phyloP scores from a whole-genome alignment of 1,284 basidiomycete species.

The Farysia itapuensis region DNA sequence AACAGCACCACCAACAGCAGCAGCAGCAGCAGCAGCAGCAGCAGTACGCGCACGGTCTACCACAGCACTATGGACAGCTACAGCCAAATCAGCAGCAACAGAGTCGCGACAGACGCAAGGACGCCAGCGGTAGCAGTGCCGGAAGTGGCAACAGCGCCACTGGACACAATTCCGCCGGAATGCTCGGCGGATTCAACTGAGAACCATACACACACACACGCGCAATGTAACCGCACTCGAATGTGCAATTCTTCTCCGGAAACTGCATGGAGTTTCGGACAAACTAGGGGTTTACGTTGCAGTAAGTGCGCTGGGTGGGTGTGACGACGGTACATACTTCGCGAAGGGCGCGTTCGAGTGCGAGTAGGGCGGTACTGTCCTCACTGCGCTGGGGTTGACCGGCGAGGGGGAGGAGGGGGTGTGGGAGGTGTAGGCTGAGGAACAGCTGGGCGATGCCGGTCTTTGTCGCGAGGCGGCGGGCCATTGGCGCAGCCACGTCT shows the following conservation, averaged over 20 bases:
- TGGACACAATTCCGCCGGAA: background rate
- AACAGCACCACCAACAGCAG: background rate
- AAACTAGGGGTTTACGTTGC: background rate
- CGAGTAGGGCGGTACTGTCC: slow-evolving; percentile 25
- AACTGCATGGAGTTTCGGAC: background rate
- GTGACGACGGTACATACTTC: slow-evolving; percentile 12
- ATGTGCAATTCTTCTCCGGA: background rate
- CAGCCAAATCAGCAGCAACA: slow-evolving; percentile 12
- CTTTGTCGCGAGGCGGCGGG: slow-evolving; percentile 12
- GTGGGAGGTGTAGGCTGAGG: slow-evolving; percentile 37
- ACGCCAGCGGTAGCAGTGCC: slow-evolving; percentile 4
- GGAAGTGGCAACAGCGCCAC: background rate
- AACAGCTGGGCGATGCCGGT: slow-evolving; percentile 31
- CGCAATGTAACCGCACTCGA: background rate
- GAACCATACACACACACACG: background rate
- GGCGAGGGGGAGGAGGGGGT: slow-evolving; percentile 1
- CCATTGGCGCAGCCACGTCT: slow-evolving; percentile 6
- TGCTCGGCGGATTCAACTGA: background rate
- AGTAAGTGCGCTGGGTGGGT: background rate
- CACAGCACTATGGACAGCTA: slow-evolving; percentile 3
- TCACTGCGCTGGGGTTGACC: slow-evolving; percentile 7
- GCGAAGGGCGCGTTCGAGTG: slow-evolving; percentile 31
- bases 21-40: slow-evolving; percentile 12
- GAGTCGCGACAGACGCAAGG: slow-evolving; percentile 8
- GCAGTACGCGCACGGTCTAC: slow-evolving; percentile 5